Percentiles rank a stretch among this genome's conserved stretches.
Evolutionary conservation across 495 filamentous ascomycete species (phyloP).

Genomic region (Penicillium paxilli): DNA sequence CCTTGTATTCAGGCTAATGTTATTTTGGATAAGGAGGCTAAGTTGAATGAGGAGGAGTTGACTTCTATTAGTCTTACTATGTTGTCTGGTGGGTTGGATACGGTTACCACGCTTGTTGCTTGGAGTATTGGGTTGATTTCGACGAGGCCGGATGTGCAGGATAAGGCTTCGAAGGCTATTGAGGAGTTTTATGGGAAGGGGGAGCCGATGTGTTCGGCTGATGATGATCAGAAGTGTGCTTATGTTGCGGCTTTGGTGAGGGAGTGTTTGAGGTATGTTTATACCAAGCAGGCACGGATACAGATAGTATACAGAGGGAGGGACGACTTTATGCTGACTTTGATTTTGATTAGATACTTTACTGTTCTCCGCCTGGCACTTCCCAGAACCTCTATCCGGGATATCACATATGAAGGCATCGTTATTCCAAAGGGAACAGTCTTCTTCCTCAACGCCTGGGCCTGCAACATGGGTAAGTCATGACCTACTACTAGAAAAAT

Average conservation of each 20-base stretch:
- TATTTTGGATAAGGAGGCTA: slow-evolving; percentile 60
- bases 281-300: no score
- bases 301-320: no score
- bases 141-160: slow-evolving; percentile 58
- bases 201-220: slow-evolving; percentile 55
- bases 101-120: slow-evolving; percentile 60
- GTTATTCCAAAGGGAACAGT: slow-evolving; percentile 59
- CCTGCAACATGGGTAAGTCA: slow-evolving; percentile 58
- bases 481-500: background rate
- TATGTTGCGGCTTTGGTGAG: slow-evolving; percentile 60
- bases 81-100: slow-evolving; percentile 63
- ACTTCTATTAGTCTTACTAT: slow-evolving; percentile 63
- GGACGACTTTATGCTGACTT: no score
- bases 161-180: slow-evolving; percentile 58
- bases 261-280: slow-evolving; percentile 55
- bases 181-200: slow-evolving; percentile 50
- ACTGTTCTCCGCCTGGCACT: slow-evolving; percentile 62
- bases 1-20: slow-evolving; percentile 68
- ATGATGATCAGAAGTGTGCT: slow-evolving; percentile 61
- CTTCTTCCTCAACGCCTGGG: slow-evolving; percentile 66
- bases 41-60: slow-evolving; percentile 58
- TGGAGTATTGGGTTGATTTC: slow-evolving; percentile 62
- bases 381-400: slow-evolving; percentile 58
- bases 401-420: slow-evolving; percentile 56
- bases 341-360: slow-evolving; percentile 52